A percentile compares a stretch with the other conserved stretches of the same genome.
Conservation (phyloP, 495 filamentous ascomycete species). For the Tuber indicum region DNA sequence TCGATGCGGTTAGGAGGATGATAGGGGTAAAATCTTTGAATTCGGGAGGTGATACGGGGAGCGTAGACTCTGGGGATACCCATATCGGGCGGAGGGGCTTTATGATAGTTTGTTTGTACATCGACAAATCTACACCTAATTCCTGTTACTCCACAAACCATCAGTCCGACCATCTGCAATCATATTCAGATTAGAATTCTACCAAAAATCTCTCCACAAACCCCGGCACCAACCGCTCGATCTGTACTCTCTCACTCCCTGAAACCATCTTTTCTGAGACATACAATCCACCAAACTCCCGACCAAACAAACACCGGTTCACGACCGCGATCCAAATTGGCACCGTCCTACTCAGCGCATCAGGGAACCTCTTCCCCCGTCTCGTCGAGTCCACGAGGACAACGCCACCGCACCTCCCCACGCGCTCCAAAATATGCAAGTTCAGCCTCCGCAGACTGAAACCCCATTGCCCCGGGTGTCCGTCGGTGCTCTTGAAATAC, state of each 20-base stretch:
- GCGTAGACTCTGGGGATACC: constrained; percentile 50
- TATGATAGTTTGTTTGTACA: constrained; percentile 39
- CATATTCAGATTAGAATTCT: constrained; percentile 38
- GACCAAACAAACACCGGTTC: constrained; percentile 71
- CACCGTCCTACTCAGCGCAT: constrained; percentile 86
- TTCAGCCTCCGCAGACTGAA: constrained; percentile 83
- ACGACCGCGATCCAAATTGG: constrained; percentile 87
- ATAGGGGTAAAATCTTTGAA: constrained; percentile 60
- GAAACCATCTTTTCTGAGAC: constrained; percentile 64
- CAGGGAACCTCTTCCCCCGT: constrained; percentile 81
- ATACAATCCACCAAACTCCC: constrained; percentile 51
- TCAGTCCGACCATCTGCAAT: constrained; percentile 33
- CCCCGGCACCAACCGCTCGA: constrained; percentile 56
- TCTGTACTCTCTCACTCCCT: constrained; percentile 70
- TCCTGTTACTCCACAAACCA: background rate
- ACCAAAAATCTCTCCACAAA: constrained; percentile 59
- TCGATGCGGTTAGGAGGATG: constrained; percentile 74
- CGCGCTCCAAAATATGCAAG: constrained; percentile 62
- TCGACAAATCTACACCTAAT: background rate
- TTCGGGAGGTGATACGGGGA: constrained; percentile 35
- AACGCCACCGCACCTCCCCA: constrained; percentile 60
- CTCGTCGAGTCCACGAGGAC: constrained; percentile 95
- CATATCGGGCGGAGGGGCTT: constrained; percentile 62
- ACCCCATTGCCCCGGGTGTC: constrained; percentile 80
- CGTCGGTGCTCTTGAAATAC: constrained; percentile 98